Evolutionary conservation across 2,329 filamentous ascomycete species (phyloP), one percentile per base, ranked within the genome.

Genomic region (Metarhizium rileyi): DNA sequence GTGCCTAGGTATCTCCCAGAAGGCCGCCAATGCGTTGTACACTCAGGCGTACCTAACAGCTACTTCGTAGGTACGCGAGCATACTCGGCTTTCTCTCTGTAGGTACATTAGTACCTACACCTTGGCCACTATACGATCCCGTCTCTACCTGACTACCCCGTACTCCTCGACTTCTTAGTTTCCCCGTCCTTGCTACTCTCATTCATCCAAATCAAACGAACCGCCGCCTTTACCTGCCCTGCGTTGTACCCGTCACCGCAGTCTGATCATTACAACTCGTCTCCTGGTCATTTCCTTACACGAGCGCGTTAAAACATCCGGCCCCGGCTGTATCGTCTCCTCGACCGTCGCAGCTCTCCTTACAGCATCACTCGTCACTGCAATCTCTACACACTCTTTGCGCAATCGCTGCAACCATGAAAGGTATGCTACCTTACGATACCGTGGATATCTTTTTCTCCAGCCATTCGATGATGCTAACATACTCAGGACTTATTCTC

Each of bases 401-500:
- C 38, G 18, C 38, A 42, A 42, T 12, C n/a, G 10, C 38, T 12
- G 22, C 28, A 28, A 18, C 14, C 43, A 45, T 45, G 43, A 45
- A 45, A 30, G 43, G 43, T 45, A 45, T 22, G n/a, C 14, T 30
- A n/a, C 30, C 12, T 14, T 5, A 20, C n/a, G 12, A 25, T 3
- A 8, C 26, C 12, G 25, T 16, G 12, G n/a, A 8, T 23, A 2
- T 28, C 26, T 10, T n/a, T 6, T 10, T 20, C 43, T n/a, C 23
- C 14, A 20, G 7, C n/a, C 43, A 28, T n/a, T 30, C 23, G 10
- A 38, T 12, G 26, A 46, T 38, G 50, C 58, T 66, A 48, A 61
- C 55, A 35, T 49, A 16, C 58, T 54, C 65, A 96, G 90, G 90
- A 75, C 86, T 96, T 68, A 96, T 95, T 85, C 90, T 97, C 68